phyloP scores from a whole-genome alignment of 352 stramenopile genomes.

The Plasmopara halstedii region DNA sequence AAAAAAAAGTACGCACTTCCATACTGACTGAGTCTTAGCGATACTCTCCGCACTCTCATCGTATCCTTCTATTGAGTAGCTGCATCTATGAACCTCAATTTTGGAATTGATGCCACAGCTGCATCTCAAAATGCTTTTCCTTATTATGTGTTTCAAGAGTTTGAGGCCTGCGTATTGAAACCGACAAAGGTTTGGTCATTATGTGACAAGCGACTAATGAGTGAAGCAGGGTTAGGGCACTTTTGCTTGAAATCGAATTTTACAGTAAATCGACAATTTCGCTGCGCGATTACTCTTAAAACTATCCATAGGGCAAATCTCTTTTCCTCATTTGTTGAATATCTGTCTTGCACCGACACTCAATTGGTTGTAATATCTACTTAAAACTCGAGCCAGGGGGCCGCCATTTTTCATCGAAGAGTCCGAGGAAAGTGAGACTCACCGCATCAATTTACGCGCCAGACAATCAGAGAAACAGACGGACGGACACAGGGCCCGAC shows the following conservation, averaged over 20 bases:
- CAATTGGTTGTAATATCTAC: slow-evolving; percentile 13
- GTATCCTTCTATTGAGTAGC: too few relatives aligned
- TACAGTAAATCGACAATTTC: not conserved
- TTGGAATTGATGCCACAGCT: too few relatives aligned
- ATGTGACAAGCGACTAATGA: too few relatives aligned
- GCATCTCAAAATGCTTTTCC: too few relatives aligned
- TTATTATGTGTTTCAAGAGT: too few relatives aligned
- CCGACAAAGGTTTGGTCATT: too few relatives aligned
- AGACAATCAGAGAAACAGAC: slow-evolving; percentile 10
- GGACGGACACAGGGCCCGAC: slow-evolving; percentile 16
- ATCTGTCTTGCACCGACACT: not conserved
- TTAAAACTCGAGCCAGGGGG: slow-evolving; percentile 10
- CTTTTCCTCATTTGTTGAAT: slow-evolving; percentile 10
- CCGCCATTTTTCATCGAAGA: slow-evolving; percentile 23
- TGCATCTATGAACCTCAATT: too few relatives aligned
- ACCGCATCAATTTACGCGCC: slow-evolving; percentile 2
- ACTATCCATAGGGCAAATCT: not conserved
- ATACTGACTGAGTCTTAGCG: too few relatives aligned
- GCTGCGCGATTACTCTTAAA: not conserved
- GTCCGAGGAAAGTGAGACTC: slow-evolving; percentile 14
- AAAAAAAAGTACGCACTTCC: too few relatives aligned
- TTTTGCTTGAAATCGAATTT: not conserved
- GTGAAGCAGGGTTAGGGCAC: not conserved
- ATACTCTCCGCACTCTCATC: too few relatives aligned
- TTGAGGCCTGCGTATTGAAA: too few relatives aligned